These are phyloP conservation scores for Cicer yamashitae DNA, from an alignment of 306 rosid genomes.

Conservation along the genomic window DNA sequence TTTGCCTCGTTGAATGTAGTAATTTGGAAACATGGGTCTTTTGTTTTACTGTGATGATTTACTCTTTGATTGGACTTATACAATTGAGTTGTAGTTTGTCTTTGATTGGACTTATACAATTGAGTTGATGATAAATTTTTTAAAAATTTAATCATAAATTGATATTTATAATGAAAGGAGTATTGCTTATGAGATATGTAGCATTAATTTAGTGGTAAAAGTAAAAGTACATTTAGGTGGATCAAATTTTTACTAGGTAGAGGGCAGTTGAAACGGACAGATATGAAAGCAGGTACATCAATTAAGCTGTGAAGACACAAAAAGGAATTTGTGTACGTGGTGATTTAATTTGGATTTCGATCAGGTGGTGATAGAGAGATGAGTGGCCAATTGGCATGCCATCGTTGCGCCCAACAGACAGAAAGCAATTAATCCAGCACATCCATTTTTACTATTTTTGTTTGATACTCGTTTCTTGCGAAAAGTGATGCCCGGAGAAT, in stretches of 20 bases:
- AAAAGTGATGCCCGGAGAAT: constrained; percentile 74
- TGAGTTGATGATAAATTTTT: too few species aligned
- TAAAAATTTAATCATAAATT: too few species aligned
- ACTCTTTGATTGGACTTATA: too few species aligned
- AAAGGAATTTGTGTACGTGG: constrained; percentile 14
- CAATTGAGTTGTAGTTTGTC: too few species aligned
- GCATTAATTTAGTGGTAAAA: too few species aligned
- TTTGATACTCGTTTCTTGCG: constrained; percentile 53
- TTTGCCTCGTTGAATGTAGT: too few species aligned
- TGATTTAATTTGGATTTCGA: constrained; percentile 7
- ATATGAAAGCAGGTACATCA: background rate
- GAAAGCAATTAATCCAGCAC: constrained; percentile 48
- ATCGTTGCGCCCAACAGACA: constrained; percentile 53
- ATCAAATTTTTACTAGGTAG: background rate
- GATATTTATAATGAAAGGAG: too few species aligned
- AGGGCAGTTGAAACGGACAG: background rate
- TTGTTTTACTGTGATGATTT: too few species aligned
- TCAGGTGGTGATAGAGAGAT: background rate
- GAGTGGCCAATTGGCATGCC: background rate
- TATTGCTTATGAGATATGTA: too few species aligned
- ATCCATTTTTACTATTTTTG: constrained; percentile 57
- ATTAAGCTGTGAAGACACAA: background rate
- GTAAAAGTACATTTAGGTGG: too few species aligned
- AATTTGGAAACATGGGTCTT: too few species aligned
- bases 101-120: too few species aligned